Evolutionary conservation across 2,329 filamentous ascomycete species (phyloP).

Genomic region (Grosmannia huntii): DNA sequence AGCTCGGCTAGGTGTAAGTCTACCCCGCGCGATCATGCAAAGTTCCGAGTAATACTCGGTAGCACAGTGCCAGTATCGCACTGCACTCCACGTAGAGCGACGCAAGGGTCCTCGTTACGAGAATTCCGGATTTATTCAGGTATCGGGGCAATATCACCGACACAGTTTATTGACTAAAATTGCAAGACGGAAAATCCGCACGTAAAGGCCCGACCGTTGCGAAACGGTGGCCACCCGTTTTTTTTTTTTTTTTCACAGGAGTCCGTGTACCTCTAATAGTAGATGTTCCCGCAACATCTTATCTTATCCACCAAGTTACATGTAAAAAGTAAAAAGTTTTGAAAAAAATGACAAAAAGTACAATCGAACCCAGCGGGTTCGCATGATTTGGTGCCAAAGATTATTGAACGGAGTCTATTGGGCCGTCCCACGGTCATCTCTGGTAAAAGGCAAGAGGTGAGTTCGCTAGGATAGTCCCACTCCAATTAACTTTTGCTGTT

Average conservation of each 20-base stretch:
- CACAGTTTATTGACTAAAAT: too few species aligned
- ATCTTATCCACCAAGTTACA: too few species aligned
- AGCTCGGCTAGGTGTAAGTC: background rate
- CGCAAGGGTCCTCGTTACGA: too few species aligned
- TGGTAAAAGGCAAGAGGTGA: constrained; percentile 17
- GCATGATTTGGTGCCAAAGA: constrained; percentile 14
- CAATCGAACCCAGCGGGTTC: constrained; percentile 11
- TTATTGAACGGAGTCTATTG: constrained; percentile 14
- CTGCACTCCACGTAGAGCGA: too few species aligned
- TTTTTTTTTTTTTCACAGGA: too few species aligned
- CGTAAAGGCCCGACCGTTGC: background rate
- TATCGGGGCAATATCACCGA: too few species aligned
- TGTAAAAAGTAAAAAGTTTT: too few species aligned
- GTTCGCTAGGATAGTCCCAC: constrained; percentile 16
- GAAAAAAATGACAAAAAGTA: constrained; percentile 5
- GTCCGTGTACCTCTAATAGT: too few species aligned
- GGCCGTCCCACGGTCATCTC: constrained; percentile 16
- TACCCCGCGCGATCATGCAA: background rate
- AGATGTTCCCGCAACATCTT: too few species aligned
- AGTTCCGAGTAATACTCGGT: background rate
- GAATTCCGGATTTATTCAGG: too few species aligned
- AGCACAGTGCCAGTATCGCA: background rate
- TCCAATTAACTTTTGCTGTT: constrained; percentile 10
- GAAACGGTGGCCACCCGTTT: too few species aligned
- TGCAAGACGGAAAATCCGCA: too few species aligned